Base-by-base conservation (phyloP, 1,284 basidiomycete species). In the Cutaneotrichosporon spelunceum region DNA sequence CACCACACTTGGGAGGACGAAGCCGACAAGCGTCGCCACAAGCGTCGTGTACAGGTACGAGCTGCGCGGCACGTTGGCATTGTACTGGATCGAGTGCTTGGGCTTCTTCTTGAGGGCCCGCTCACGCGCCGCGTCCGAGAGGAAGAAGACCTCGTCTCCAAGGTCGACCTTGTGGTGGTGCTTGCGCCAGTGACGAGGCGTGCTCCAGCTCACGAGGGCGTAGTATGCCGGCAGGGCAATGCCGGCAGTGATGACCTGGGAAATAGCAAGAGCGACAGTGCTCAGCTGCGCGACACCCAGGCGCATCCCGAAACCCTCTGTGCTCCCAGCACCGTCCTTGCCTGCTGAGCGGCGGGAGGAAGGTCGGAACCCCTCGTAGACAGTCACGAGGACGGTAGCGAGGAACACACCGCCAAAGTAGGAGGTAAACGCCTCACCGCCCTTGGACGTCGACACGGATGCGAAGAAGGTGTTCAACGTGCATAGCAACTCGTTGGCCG, bases 281-380 rank as follows among this genome's bases (percentile, higher is more conserved):
- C 57, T 33, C 19, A 64, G 54, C 60, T 61, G 63, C 27, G 63
- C 63, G n/a, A 53, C 14, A 27, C 60, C 60, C 23, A 59, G 54
- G 19, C 49, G 57, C 63, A 65, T 64, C 27, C 62, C 62, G n/a
- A 64, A 64, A 19, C 62, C 62, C 21, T 52, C 56, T 29, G 47
- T 56, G 47, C 42, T 60, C 29, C 59, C 59, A 6, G 44, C 27
- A 11, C 49, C 59, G 30, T 54, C 54, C 30, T 44, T 39, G 13
- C 13, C 11, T 5, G 56, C 59, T 2, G 55, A 55, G 10, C 60
- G 60, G 2, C 60, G 57, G n/a, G 53, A 53, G 26, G 50, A 50
- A 1, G 63, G 63, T n/a, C 63, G 49, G 63, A 62, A 65, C 10
- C 50, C 16, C 57, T 62, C 60, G 60, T 65, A 65, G 50, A 59